Evolutionary conservation across 1,284 basidiomycete species (phyloP).

Genomic region (Pyrrhoderma lamaoense): DNA sequence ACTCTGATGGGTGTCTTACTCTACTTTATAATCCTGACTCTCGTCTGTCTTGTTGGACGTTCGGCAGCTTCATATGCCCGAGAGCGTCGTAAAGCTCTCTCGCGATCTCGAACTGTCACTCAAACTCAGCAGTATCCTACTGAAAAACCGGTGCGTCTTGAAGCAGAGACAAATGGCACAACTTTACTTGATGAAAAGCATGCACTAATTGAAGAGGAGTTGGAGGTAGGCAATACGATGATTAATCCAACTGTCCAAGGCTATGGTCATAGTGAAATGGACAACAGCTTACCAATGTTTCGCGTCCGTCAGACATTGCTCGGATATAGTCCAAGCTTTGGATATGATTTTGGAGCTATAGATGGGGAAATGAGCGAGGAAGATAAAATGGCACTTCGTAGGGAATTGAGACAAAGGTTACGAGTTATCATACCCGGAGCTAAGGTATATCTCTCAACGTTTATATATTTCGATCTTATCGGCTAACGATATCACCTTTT

Average conservation of each 20-base stretch:
- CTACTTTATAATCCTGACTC: slow-evolving; percentile 7
- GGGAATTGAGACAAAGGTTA: neutral
- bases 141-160: no score
- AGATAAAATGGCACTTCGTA: neutral
- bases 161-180: no score
- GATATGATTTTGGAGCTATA: neutral
- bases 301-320: neutral
- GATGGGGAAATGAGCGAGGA: neutral
- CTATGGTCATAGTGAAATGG: no score
- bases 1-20: neutral
- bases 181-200: slow-evolving; percentile 1
- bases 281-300: slow-evolving; percentile 1
- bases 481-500: no score
- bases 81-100: neutral
- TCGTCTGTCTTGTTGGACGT: slow-evolving; percentile 1
- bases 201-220: neutral
- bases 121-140: no score
- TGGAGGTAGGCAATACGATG: no score
- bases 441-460: neutral
- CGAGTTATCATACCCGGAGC: slow-evolving; percentile 1
- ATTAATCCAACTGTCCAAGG: no score
- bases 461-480: no score
- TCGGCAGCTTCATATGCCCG: slow-evolving; percentile 1
- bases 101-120: no score
- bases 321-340: neutral